Conservation (phyloP, 257 asterid genomes). For the Voacanga thouarsii region DNA sequence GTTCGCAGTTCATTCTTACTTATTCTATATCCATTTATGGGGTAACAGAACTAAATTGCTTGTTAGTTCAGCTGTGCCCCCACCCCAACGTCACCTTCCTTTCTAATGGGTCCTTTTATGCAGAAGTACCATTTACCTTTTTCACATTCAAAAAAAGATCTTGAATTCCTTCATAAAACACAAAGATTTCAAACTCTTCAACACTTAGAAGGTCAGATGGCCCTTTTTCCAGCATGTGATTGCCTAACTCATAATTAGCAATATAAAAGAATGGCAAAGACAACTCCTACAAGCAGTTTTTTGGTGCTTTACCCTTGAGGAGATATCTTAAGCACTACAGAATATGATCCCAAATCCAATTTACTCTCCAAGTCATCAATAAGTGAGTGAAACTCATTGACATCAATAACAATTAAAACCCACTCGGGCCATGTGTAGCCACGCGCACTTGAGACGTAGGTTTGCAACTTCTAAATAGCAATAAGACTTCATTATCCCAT, state of each 20-base stretch:
- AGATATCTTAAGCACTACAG: background rate
- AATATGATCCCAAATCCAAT: background rate
- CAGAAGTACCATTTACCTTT: background rate
- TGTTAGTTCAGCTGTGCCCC: background rate
- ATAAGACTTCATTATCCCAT: background rate
- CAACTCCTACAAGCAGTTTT: background rate
- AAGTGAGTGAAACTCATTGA: background rate
- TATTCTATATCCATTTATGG: background rate
- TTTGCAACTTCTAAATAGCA: background rate
- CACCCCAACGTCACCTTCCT: background rate
- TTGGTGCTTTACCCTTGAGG: background rate
- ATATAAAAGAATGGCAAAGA: background rate
- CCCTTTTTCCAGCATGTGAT: background rate
- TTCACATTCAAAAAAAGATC: background rate
- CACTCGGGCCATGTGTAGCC: background rate
- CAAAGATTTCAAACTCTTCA: background rate
- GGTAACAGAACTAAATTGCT: background rate
- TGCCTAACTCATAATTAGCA: background rate
- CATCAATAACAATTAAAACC: background rate
- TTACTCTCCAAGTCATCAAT: background rate
- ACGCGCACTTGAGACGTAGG: background rate
- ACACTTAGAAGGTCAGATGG: background rate
- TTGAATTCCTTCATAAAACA: background rate
- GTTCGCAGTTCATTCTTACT: background rate
- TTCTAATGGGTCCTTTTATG: background rate